Evolutionary conservation across 2,329 filamentous ascomycete species (phyloP).

Genomic region (Bipolaris oryzae): DNA sequence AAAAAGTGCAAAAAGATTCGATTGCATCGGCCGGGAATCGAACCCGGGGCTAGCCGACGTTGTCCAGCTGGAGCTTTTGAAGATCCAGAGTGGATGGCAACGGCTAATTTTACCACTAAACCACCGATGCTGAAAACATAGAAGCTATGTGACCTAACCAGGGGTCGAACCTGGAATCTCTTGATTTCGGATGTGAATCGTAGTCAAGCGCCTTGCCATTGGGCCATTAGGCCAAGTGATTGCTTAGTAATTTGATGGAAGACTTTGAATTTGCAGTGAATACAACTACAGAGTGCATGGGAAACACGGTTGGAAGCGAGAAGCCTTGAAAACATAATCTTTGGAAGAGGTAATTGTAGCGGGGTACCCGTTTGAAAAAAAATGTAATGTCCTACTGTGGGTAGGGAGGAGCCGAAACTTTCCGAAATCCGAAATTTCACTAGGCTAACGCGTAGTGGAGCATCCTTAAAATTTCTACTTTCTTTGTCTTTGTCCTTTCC

Average conservation of each 20-base stretch:
- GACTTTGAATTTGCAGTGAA: rapidly evolving
- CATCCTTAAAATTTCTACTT: not conserved
- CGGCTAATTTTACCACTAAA: conserved; percentile 43
- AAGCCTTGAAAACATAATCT: not conserved
- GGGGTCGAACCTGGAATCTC: conserved; percentile 38
- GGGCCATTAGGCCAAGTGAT: conserved; percentile 50
- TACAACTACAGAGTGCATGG: no score
- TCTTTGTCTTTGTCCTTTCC: not conserved
- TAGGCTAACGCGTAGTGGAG: not conserved
- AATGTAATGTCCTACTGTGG: not conserved
- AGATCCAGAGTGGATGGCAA: conserved; percentile 24
- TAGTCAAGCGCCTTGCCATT: conserved; percentile 65
- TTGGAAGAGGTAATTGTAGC: not conserved
- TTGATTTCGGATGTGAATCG: conserved; percentile 45
- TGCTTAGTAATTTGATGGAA: conserved; percentile 16
- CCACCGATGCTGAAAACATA: conserved; percentile 30
- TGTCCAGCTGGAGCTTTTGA: not conserved
- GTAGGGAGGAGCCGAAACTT: not conserved
- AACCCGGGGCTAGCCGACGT: conserved; percentile 39
- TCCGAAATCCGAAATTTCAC: not conserved
- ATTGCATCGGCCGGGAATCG: conserved; percentile 38
- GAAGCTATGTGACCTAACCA: conserved; percentile 13
- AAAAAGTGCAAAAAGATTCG: not conserved
- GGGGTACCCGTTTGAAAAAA: not conserved
- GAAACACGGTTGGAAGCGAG: not conserved